Evolutionary conservation across 495 filamentous ascomycete genomes (phyloP).

Genomic region (Aspergillus sclerotioniger): DNA sequence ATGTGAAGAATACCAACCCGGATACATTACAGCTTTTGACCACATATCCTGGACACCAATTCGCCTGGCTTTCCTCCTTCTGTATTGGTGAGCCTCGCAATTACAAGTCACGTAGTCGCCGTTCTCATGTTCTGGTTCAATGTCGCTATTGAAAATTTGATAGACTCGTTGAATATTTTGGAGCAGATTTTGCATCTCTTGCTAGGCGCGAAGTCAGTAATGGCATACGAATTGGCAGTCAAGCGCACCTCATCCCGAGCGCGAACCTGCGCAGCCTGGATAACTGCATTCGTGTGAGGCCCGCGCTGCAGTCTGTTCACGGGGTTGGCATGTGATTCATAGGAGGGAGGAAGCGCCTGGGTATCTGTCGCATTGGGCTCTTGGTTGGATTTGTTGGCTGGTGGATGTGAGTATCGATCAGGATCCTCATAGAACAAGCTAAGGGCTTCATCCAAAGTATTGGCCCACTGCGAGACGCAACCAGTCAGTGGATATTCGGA

Average conservation of each 20-base stretch:
- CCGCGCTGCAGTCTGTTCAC: no score
- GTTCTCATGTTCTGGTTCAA: conserved; percentile 47
- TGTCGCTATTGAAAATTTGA: conserved; percentile 45
- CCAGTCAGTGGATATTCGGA: not conserved
- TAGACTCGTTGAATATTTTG: conserved; percentile 33
- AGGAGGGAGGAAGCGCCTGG: not conserved
- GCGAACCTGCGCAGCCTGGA: conserved; percentile 34
- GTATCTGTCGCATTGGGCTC: not conserved
- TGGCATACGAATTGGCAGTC: not conserved
- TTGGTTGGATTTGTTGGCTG: not conserved
- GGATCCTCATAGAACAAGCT: not conserved
- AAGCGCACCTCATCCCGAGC: conserved; percentile 32
- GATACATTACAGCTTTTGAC: conserved; percentile 49
- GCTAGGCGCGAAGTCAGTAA: conserved; percentile 7
- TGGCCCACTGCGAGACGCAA: not conserved
- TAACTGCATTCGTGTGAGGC: conserved; percentile 31
- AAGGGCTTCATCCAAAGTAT: not conserved
- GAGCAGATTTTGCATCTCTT: conserved; percentile 42
- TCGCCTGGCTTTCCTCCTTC: conserved; percentile 30
- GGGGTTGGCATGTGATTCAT: not conserved
- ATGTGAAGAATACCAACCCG: conserved; percentile 14
- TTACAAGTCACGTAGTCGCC: conserved; percentile 23
- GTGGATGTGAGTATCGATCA: not conserved
- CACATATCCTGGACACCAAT: conserved; percentile 39
- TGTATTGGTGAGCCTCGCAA: conserved; percentile 36